phyloP scores from a whole-genome alignment of 1,284 basidiomycete genomes.

The Melampsora americana region DNA sequence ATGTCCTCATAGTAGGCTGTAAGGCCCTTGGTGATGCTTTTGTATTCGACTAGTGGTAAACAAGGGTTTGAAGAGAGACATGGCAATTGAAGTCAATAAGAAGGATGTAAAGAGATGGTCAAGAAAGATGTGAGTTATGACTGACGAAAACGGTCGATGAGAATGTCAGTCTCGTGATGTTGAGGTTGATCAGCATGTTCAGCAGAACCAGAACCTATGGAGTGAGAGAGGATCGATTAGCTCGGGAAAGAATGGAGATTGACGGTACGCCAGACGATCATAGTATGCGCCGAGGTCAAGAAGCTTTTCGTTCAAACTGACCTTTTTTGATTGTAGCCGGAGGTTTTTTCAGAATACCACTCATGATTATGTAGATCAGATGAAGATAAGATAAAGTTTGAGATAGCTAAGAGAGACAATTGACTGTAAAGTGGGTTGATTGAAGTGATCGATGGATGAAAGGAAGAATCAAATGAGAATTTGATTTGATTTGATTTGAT shows the following conservation, averaged over 20 bases:
- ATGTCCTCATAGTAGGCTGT: conserved; percentile 38
- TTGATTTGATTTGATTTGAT: too few relatives aligned
- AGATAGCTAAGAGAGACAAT: too few relatives aligned
- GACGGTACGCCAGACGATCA: not conserved
- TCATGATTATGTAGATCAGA: conserved; percentile 14
- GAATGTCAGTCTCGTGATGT: conserved; percentile 39
- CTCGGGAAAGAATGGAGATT: not conserved
- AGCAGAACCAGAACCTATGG: conserved; percentile 29
- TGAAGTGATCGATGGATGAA: too few relatives aligned
- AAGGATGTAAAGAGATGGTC: not conserved
- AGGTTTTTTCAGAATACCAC: conserved; percentile 26
- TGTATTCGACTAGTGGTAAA: conserved; percentile 29
- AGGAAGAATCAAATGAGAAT: too few relatives aligned
- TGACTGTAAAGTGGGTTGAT: too few relatives aligned
- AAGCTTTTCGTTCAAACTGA: not conserved
- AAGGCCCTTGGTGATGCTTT: conserved; percentile 38
- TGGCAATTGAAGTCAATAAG: not conserved
- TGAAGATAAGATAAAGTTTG: not conserved
- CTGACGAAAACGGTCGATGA: conserved; percentile 38
- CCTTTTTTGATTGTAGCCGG: conserved; percentile 29
- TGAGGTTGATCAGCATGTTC: conserved; percentile 39
- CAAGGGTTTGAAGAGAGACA: not conserved
- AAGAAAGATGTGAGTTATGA: not conserved
- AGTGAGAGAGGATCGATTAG: not conserved
- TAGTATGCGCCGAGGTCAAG: not conserved